Percentiles rank a stretch among this genome's conserved stretches.
Conservation (phyloP, 495 filamentous ascomycete species). For the Daldinia decipiens region DNA sequence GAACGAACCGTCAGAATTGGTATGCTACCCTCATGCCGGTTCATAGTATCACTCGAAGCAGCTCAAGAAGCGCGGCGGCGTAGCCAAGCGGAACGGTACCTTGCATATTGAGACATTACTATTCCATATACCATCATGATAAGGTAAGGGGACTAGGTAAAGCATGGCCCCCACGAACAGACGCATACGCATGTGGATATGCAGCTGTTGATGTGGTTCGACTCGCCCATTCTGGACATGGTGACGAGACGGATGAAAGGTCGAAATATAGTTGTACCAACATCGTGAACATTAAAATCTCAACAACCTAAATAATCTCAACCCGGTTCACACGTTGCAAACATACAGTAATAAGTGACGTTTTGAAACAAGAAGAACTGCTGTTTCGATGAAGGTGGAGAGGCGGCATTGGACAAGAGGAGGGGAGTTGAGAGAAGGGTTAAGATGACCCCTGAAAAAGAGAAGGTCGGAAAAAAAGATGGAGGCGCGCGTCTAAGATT, state of each 20-base stretch:
- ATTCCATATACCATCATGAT: constrained; percentile 14
- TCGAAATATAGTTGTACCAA: constrained; percentile 5
- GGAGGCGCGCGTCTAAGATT: constrained; percentile 48
- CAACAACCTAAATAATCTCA: constrained; percentile 1
- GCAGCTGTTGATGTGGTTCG: constrained; percentile 11
- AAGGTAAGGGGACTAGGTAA: constrained; percentile 6
- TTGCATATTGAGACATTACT: constrained; percentile 37
- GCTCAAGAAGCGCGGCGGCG: constrained; percentile 14
- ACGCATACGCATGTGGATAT: constrained; percentile 1
- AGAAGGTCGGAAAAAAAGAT: constrained; percentile 20
- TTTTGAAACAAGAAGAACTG: constrained; percentile 31
- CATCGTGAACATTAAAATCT: constrained; percentile 4
- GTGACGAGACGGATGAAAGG: constrained; percentile 7
- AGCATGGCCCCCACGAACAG: constrained; percentile 32
- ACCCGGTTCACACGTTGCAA: neutral
- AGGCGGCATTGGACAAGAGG: constrained; percentile 37
- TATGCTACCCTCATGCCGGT: constrained; percentile 3
- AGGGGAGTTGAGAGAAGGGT: constrained; percentile 4
- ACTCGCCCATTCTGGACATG: constrained; percentile 8
- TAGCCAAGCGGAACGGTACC: constrained; percentile 38
- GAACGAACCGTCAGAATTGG: neutral
- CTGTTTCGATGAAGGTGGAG: constrained; percentile 35
- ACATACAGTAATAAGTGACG: constrained; percentile 15
- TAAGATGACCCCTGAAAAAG: constrained; percentile 22
- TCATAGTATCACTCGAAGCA: constrained; percentile 14